phyloP scores from a whole-genome alignment of 106 monocot genomes.

The Alisma plantagoaquatica region DNA sequence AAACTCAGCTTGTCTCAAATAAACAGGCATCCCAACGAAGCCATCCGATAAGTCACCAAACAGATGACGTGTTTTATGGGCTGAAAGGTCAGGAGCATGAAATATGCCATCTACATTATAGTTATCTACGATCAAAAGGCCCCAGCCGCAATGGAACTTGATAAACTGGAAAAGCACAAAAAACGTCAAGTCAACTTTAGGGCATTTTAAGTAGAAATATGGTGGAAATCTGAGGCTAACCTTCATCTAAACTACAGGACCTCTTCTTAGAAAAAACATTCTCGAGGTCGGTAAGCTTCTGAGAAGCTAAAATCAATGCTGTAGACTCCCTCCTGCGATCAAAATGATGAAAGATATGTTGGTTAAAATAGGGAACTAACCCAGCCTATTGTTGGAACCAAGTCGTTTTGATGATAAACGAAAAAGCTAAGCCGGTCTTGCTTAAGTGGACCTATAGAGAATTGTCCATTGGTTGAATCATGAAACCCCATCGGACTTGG shows the following conservation, averaged over 20 bases:
- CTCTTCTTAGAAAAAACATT: conserved; percentile 43
- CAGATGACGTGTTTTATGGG: too few species aligned
- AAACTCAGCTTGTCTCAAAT: too few species aligned
- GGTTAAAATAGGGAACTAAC: not conserved
- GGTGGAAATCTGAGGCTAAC: too few species aligned
- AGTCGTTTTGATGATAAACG: not conserved
- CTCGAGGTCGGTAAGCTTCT: conserved; percentile 26
- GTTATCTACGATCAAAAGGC: too few species aligned
- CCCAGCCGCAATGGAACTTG: too few species aligned
- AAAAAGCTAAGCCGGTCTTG: not conserved
- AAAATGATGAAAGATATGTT: not conserved
- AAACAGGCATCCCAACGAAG: too few species aligned
- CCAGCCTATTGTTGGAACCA: not conserved
- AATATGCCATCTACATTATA: too few species aligned
- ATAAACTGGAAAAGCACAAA: too few species aligned
- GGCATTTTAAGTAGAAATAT: too few species aligned
- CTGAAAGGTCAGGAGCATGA: too few species aligned
- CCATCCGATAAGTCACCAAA: too few species aligned
- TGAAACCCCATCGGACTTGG: not conserved
- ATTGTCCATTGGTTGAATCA: not conserved
- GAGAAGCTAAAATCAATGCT: conserved; percentile 25
- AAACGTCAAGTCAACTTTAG: too few species aligned
- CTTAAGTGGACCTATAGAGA: not conserved
- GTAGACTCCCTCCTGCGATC: conserved; percentile 45
- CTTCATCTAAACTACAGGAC: conserved; percentile 45